Base-by-base conservation (phyloP, 495 filamentous ascomycete species). In the Penicillium parvum region DNA sequence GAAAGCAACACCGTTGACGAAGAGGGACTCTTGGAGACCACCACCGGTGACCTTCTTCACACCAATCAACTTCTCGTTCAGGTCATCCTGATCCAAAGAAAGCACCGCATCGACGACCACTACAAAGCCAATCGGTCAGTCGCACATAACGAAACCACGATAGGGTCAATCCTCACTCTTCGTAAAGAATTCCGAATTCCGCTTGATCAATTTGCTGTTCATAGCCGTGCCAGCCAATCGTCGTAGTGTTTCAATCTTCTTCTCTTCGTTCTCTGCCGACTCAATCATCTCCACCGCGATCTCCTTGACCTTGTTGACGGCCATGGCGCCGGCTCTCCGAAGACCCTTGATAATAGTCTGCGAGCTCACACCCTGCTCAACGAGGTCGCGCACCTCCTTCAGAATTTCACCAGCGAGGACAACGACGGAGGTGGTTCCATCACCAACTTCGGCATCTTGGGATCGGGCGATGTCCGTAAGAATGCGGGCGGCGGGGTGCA, bases 161-260 rank as follows among this genome's bases (percentile, higher is more conserved):
- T n/a, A n/a, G 41, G 33, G 21, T 16, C 21, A 6, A 8, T 26
- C 6, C 84, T 53, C 72, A 95, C 90, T 98, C 74, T 95, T 90
- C 23, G 92, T 96, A 66, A 98, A 98, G 69, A 98, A 98, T 3
- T 81, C 81, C 39, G 91, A 84, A 67, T 98, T 97, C 55, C 90
- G 82, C 75, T 98, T 94, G 68, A 98, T 97, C 47, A 98, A 77
- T 73, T 98, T 98, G 74, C 88, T 95, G 71, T 90, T 96, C 92
- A 98, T 98, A 47, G 92, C 92, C n/a, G 92, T 98, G 32, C 74
- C 89, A 18, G 92, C 92, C 55, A 98, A 73, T 59, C 94, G 91
- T 64, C 74, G 72, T 35, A 98, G 76, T 21, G 90, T 96, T 61
- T 96, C 90, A 49, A 88, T 79, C 70, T 86, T 83, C 69, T 91